A percentile compares a stretch with the other conserved stretches of the same genome.
Evolutionary conservation across 2,329 filamentous ascomycete genomes (phyloP).

Genomic region (Pseudodiploospora longispora): DNA sequence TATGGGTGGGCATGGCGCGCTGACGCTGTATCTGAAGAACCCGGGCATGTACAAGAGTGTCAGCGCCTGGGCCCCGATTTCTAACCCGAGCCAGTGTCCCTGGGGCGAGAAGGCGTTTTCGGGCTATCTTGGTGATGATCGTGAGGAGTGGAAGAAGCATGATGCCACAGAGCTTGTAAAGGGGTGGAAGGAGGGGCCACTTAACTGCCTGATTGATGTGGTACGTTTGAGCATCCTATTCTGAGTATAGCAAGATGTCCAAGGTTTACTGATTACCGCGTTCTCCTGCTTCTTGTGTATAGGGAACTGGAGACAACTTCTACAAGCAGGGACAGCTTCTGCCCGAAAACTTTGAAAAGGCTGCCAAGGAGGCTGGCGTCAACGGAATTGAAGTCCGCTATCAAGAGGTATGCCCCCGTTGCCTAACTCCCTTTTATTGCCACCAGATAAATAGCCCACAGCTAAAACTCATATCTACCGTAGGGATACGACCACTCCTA

Average conservation of each 20-base stretch:
- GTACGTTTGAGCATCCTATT: slow-evolving; percentile 38
- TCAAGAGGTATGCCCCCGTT: slow-evolving; percentile 51
- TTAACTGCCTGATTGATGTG: slow-evolving; percentile 82
- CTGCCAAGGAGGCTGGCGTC: slow-evolving; percentile 67
- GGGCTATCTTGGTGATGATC: slow-evolving; percentile 77
- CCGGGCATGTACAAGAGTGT: slow-evolving; percentile 84
- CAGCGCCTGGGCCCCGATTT: slow-evolving; percentile 83
- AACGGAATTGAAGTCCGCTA: slow-evolving; percentile 70
- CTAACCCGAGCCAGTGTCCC: slow-evolving; percentile 75
- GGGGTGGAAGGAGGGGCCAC: slow-evolving; percentile 59
- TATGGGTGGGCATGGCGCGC: slow-evolving; percentile 94
- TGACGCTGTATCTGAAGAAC: slow-evolving; percentile 88
- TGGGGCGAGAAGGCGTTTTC: slow-evolving; percentile 95
- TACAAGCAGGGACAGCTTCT: slow-evolving; percentile 90
- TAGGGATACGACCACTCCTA: slow-evolving; percentile 97
- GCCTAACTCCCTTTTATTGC: background rate
- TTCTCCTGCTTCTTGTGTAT: background rate
- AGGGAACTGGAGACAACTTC: slow-evolving; percentile 92
- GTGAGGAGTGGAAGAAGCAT: slow-evolving; percentile 74
- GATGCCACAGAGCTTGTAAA: slow-evolving; percentile 87
- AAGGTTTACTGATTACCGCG: too few species aligned
- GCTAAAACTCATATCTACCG: too few species aligned
- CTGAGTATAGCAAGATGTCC: background rate
- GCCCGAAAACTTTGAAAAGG: slow-evolving; percentile 83
- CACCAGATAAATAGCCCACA: too few species aligned